Conservation (phyloP, 164 flowering plant species). For the Malania oleifera region DNA sequence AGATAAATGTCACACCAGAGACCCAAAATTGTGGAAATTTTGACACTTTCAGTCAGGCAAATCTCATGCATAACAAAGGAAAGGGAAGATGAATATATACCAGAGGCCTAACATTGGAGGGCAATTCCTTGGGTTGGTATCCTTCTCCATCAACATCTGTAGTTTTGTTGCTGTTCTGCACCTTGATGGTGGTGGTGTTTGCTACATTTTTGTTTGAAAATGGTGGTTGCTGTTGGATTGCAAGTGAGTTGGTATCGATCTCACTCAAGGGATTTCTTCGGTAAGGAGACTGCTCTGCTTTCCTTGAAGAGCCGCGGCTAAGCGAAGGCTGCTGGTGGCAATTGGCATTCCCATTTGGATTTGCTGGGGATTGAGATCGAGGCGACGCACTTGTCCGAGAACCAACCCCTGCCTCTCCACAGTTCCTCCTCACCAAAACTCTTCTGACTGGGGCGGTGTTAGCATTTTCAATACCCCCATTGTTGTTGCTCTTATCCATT, state of each 20-base stretch:
- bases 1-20: too few relatives aligned
- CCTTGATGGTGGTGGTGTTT: constrained; percentile 17
- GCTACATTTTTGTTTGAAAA: too few relatives aligned
- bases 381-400: constrained; percentile 52
- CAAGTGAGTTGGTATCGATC: constrained; percentile 45
- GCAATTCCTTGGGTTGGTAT: too few relatives aligned
- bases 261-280: constrained; percentile 78
- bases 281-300: constrained; percentile 77
- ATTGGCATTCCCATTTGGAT: constrained; percentile 17
- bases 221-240: constrained; percentile 14
- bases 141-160: too few relatives aligned
- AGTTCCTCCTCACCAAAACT: constrained; percentile 61
- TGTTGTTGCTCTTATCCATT: constrained; percentile 37
- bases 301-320: constrained; percentile 76
- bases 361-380: constrained; percentile 77
- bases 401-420: constrained; percentile 24
- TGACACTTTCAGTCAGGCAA: too few relatives aligned
- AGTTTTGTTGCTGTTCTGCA: neutral
- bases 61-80: too few relatives aligned
- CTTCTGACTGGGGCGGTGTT: constrained; percentile 24
- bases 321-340: constrained; percentile 38
- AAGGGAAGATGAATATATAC: too few relatives aligned
- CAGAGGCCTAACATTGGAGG: constrained; percentile 17
- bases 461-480: constrained; percentile 15
- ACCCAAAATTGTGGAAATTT: too few relatives aligned